Conservation (phyloP, 1,284 basidiomycete genomes). For the Austroboletus novae-zelandiae region DNA sequence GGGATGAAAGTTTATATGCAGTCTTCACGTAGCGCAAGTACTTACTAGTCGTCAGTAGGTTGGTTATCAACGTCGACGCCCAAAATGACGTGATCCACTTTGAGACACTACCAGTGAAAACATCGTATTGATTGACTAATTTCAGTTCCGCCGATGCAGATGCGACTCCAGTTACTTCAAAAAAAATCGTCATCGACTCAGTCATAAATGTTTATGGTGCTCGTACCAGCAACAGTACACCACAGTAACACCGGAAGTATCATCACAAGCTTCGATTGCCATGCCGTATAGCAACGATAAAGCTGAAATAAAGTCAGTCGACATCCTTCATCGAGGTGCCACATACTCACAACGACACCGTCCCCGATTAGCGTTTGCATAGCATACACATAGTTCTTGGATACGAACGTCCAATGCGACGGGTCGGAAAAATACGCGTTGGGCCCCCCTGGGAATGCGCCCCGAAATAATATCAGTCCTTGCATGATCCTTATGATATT, state of each 20-base stretch:
- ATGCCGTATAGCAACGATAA: slow-evolving; percentile 26
- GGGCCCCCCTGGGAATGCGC: slow-evolving; percentile 3
- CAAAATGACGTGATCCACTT: slow-evolving; percentile 21
- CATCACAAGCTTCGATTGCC: slow-evolving; percentile 19
- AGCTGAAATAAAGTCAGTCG: slow-evolving; percentile 15
- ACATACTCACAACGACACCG: slow-evolving; percentile 30
- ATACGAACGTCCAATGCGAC: slow-evolving; percentile 29
- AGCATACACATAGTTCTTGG: slow-evolving; percentile 31
- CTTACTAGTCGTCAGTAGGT: slow-evolving; percentile 22
- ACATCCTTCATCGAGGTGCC: neutral
- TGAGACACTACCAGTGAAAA: slow-evolving; percentile 13
- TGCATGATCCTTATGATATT: slow-evolving; percentile 18
- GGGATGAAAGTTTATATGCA: neutral
- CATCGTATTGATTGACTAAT: neutral
- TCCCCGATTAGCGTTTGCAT: slow-evolving; percentile 36
- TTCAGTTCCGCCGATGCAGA: slow-evolving; percentile 9
- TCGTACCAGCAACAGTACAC: slow-evolving; percentile 16
- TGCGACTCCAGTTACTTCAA: slow-evolving; percentile 21
- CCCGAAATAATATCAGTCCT: slow-evolving; percentile 8
- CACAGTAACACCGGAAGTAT: slow-evolving; percentile 23
- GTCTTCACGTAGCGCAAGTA: neutral
- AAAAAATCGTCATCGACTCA: neutral
- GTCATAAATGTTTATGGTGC: neutral
- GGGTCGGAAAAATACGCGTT: slow-evolving; percentile 24
- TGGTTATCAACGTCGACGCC: slow-evolving; percentile 15